phyloP scores from a whole-genome alignment of 2,329 filamentous ascomycete genomes.

The Botrytis medusae region DNA sequence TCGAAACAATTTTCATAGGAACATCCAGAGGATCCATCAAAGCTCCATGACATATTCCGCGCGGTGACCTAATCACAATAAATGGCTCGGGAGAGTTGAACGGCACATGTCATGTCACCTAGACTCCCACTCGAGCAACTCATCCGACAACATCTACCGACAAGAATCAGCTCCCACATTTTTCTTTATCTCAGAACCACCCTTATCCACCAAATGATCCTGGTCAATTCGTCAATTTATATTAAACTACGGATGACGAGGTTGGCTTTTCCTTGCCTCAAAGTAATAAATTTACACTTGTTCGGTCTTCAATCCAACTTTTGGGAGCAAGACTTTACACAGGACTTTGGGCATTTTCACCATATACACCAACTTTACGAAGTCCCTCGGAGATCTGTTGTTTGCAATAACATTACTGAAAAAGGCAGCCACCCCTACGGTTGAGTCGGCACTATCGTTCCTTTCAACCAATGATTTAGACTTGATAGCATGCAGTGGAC shows the following conservation, averaged over 20 bases:
- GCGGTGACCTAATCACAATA: neutral
- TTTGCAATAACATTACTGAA: neutral
- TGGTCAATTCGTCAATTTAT: neutral
- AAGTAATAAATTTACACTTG: neutral
- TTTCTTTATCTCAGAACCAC: neutral
- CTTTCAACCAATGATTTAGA: neutral
- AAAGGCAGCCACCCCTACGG: neutral
- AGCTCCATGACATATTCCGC: neutral
- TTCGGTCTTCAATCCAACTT: neutral
- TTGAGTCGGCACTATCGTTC: neutral
- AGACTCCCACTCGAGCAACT: neutral
- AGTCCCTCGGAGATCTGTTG: neutral
- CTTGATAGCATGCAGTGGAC: neutral
- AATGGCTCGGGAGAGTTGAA: neutral
- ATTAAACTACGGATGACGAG: neutral
- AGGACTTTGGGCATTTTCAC: neutral
- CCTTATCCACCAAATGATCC: neutral
- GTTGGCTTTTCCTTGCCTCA: neutral
- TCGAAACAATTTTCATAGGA: constrained; percentile 33
- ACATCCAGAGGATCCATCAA: constrained; percentile 14
- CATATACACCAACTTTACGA: neutral
- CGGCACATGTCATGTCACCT: neutral
- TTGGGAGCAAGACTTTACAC: neutral
- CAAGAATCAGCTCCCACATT: neutral
- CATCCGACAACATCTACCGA: neutral